Evolutionary conservation across 1,284 basidiomycete genomes (phyloP), one percentile per base, ranked within the genome.

Genomic region (Leccinum pachyderme): DNA sequence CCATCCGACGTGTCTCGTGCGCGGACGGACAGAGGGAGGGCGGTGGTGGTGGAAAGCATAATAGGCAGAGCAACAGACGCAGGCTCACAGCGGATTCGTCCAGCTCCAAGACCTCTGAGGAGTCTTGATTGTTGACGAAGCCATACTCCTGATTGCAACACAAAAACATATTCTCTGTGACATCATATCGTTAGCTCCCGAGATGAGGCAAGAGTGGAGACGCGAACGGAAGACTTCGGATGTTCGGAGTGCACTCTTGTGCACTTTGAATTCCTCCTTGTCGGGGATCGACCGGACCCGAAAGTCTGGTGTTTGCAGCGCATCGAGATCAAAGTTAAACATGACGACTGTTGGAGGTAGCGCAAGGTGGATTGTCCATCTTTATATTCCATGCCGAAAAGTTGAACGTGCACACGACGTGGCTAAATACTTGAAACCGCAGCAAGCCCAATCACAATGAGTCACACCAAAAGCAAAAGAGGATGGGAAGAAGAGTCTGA

Each of bases 211-310:
- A 52, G 29, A 22, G 53, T 55, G 39, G 41, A 18, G 53, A 52
- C 24, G 69, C 81, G 60, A 72, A 85, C 85, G 71, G 61, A 87
- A 87, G 56, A 86, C 77, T 62, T 81, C 76, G 60, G 83, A 86
- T 51, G 69, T 73, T 52, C 68, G 63, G 51, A 87, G 72, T 25
- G 77, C 77, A 39, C 71, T 61, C 29, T 77, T 77, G 57, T 72
- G 74, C 52, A 82, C 83, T 1, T 65, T 61, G 66, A 82, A 85
- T 47, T 66, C 68, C 29, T 73, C 70, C 29, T 73, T 71, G 67
- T 83, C 83, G 33, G 72, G 72, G 37, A 76, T 68, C 31, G 83
- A 84, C 39, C 73, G 76, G 24, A 87, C 75, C 32, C 70, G 60
- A 61, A 86, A 81, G 61, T 85, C 78, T 8, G 81, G 72, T 25